Evolutionary conservation across 2,329 filamentous ascomycete genomes (phyloP), one percentile per base, ranked within the genome.

Genomic region (Knufia petricola): DNA sequence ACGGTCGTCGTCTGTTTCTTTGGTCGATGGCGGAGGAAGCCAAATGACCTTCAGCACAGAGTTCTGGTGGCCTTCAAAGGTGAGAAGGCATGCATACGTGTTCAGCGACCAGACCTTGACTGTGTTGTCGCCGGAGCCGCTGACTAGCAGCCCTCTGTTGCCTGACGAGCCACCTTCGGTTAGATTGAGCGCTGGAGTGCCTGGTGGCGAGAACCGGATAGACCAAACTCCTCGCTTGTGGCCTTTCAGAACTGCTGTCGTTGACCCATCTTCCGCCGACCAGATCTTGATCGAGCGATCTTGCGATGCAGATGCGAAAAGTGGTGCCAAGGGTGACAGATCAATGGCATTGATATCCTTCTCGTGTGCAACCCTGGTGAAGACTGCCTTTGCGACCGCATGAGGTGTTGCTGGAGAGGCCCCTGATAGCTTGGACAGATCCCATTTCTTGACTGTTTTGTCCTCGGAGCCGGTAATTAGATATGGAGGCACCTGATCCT

Each of bases 291-390:
- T 88, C 0, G 87, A 94, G 57, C 88, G 86, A 64, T 98, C 92
- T 67, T 98, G 92, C 3, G 90, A 96, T 24, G 92, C 90, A 1
- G 92, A 95, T 2, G 90, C 94, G 61, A 98, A 96, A 1, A 95
- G 69, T n/a, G 81, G 78, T 3, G 79, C 79, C 1, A 77, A 74
- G 19, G 81, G 76, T 55, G 88, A 86, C 9, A 92, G 75, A 55
- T 94, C 87, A 44, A 98, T 78, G 2, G 92, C 88, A 60, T 98
- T 98, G 67, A 98, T 98, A 58, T 98, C 92, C 64, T 98, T 98
- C 62, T 98, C 92, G 66, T 98, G 92, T 1, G 92, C 92, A 66
- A 95, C 94, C 49, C 92, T 79, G 1, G 92, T 96, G 65, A 86
- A 98, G 3, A 82, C 69, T 34, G 87, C 87, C 58, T 69, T 69